Evolutionary conservation across 2,329 filamentous ascomycete species (phyloP), one percentile per base, ranked within the genome.

Genomic region (Aspergillus sp.): DNA sequence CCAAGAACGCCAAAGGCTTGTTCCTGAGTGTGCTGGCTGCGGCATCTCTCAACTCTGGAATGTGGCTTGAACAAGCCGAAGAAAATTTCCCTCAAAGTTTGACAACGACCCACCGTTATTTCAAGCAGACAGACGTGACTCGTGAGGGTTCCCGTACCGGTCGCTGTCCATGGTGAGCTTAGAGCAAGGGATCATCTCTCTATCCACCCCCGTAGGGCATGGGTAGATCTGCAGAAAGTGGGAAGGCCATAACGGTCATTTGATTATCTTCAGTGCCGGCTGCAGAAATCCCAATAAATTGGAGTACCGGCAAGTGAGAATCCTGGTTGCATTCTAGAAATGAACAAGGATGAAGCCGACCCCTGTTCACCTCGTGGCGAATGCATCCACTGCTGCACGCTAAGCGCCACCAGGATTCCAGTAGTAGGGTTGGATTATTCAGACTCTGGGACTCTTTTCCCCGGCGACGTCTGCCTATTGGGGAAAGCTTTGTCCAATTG

Each of bases 161-260:
- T 53, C 50, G 50, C 25, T 32, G 39, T 15, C 28, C 23, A n/a
- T 7, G 19, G 39, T 21, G n/a, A 28, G 53, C 53, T 55, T 55
- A 41, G 53, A 39, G 41, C 53, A 55, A 55, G 53, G 28, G 53
- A 45, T 47, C 53, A 30, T 21, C 53, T 36, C 7, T 19, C 47
- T 28, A 12, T 15, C 25, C 2, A 12, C 47, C 25, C 41, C 9
- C 15, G 47, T 50, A 50, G 47, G 47, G 47, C 25, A 30, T 30
- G 15, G 47, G 25, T 45, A 45, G 41, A 45, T 45, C 41, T 21
- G 19, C 41, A 23, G 13, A 13, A 12, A 36, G 32, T 36, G 10
- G 19, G 41, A 21, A 19, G 17, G 23, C 10, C 19, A 45, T 45
- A 45, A 45, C 41, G 41, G 41, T 45, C 19, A 36, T 36, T 13